Percentiles rank a stretch among this genome's conserved stretches.
Conservation (phyloP, 1,139 yeast species). For the Yamadazyma taylorii region DNA sequence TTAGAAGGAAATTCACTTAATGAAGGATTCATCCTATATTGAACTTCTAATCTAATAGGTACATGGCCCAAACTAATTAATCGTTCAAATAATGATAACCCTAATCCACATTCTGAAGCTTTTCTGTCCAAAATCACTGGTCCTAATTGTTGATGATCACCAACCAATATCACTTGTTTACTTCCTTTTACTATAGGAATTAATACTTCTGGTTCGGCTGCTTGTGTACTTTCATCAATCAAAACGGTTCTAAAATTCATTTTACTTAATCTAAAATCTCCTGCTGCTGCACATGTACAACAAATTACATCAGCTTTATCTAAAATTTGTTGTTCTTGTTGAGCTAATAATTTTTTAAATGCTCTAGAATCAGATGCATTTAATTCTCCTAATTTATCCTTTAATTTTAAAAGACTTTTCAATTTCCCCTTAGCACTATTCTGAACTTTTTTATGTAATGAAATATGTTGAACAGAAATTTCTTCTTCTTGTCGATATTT, state of each 20-base stretch:
- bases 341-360: conserved; percentile 22
- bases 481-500: conserved; percentile 81
- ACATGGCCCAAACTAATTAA: conserved; percentile 80
- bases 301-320: conserved; percentile 77
- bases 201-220: conserved; percentile 87
- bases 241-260: conserved; percentile 71
- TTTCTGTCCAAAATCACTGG: conserved; percentile 80
- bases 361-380: conserved; percentile 50
- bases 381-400: conserved; percentile 71
- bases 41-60: conserved; percentile 86
- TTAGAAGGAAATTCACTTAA: conserved; percentile 87
- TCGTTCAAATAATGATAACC: conserved; percentile 84
- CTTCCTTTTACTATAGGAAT: conserved; percentile 90
- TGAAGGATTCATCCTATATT: conserved; percentile 93
- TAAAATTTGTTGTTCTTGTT: conserved; percentile 51
- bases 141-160: conserved; percentile 94
- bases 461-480: conserved; percentile 51
- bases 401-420: conserved; percentile 56
- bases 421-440: conserved; percentile 54
- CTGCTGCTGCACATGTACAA: conserved; percentile 93
- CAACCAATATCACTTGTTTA: conserved; percentile 84
- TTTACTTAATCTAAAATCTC: conserved; percentile 59
- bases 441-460: conserved; percentile 52
- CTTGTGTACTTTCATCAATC: conserved; percentile 92
- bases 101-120: conserved; percentile 84